These are phyloP conservation scores for Boletellus deceptivus DNA, from an alignment of 1,284 basidiomycete genomes.

Conservation along the genomic window DNA sequence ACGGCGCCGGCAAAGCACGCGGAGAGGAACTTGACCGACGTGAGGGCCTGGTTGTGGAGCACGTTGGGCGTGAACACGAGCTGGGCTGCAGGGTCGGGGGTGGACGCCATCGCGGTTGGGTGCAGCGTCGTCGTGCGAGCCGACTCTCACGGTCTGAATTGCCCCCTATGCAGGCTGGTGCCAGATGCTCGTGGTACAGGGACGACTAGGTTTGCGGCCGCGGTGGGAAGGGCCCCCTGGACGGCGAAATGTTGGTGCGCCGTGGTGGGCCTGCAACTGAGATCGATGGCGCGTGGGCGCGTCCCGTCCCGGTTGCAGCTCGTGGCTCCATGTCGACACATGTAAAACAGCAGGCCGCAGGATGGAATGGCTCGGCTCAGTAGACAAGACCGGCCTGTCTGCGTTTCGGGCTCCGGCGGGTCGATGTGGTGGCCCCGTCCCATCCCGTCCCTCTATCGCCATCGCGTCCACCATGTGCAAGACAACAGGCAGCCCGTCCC, in stretches of 20 bases:
- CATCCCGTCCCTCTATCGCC: slow-evolving; percentile 1
- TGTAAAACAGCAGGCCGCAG: too few relatives aligned
- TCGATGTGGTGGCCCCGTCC: background rate
- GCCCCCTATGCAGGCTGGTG: background rate
- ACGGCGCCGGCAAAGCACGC: slow-evolving; percentile 82
- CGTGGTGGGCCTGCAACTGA: background rate
- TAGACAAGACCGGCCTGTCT: background rate
- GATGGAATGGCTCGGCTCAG: too few relatives aligned
- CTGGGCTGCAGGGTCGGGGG: slow-evolving; percentile 52
- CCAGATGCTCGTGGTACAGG: too few relatives aligned
- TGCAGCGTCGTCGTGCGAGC: too few relatives aligned
- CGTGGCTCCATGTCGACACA: too few relatives aligned
- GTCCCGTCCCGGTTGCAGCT: too few relatives aligned
- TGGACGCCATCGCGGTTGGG: slow-evolving; percentile 26
- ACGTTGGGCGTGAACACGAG: slow-evolving; percentile 73
- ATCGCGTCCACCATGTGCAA: slow-evolving; percentile 19
- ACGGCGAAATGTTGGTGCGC: too few relatives aligned
- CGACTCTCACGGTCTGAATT: slow-evolving; percentile 16
- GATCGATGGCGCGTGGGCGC: background rate
- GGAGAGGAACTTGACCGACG: slow-evolving; percentile 71
- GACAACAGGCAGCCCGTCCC: slow-evolving; percentile 21
- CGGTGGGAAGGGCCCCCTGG: too few relatives aligned
- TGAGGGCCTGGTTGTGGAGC: slow-evolving; percentile 62
- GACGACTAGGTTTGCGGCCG: too few relatives aligned
- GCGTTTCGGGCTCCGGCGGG: background rate